phyloP scores from a whole-genome alignment of 345 rosid genomes.

The Syzygium aromaticum region DNA sequence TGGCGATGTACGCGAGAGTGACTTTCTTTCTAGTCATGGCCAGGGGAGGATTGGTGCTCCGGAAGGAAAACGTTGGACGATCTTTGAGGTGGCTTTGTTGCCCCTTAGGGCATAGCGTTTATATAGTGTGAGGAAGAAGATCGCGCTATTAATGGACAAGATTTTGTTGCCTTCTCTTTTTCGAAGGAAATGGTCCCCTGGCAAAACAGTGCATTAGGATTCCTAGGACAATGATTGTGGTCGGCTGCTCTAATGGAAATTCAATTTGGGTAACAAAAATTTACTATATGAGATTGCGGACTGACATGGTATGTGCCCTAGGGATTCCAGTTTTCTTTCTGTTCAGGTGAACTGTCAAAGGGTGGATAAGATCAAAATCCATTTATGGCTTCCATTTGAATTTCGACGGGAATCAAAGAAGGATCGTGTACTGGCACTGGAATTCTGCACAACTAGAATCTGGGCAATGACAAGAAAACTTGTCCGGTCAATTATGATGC shows the following conservation, averaged over 20 bases:
- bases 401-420: neutral
- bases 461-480: neutral
- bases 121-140: neutral
- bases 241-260: neutral
- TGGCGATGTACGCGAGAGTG: slow-evolving; percentile 2
- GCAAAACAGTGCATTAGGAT: neutral
- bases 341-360: neutral
- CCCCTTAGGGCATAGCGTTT: neutral
- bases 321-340: neutral
- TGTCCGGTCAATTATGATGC: neutral
- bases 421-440: neutral
- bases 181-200: too few relatives aligned
- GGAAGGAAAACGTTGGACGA: neutral
- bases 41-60: neutral
- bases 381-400: neutral
- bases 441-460: neutral
- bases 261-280: neutral
- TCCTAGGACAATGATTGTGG: neutral
- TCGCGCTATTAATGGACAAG: neutral
- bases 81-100: neutral
- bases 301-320: neutral
- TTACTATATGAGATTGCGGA: neutral
- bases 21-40: slow-evolving; percentile 18
- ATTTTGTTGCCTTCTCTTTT: neutral
- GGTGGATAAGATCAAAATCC: neutral